Conservation (phyloP, 768 basidiomycete species). For the Pulveroboletus sp. region DNA sequence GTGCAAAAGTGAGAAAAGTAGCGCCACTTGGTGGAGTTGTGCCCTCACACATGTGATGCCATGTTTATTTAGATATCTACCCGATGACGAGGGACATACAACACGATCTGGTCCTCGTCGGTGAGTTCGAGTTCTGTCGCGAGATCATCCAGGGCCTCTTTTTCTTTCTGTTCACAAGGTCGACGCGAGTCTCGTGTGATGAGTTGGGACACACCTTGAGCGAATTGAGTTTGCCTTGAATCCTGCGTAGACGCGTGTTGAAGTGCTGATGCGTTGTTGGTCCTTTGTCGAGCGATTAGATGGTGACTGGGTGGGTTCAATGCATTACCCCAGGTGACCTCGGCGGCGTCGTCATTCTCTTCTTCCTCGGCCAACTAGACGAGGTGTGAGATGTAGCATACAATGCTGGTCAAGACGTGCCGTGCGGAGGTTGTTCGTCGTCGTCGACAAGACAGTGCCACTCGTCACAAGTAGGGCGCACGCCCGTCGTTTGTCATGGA, state of each 20-base stretch:
- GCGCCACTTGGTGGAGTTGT: no score
- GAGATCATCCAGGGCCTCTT: conserved; percentile 91
- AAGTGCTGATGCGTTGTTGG: conserved; percentile 87
- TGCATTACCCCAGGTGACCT: conserved; percentile 91
- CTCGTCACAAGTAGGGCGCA: no score
- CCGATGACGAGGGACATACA: conserved; percentile 46
- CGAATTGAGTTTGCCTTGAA: conserved; percentile 68
- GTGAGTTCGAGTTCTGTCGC: conserved; percentile 84
- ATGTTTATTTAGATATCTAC: conserved; percentile 38
- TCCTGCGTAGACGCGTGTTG: conserved; percentile 75
- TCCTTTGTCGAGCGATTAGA: conserved; percentile 48
- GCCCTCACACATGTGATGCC: no score
- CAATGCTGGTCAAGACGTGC: no score
- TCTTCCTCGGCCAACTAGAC: conserved; percentile 70
- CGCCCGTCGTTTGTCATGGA: no score
- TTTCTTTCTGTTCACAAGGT: conserved; percentile 71
- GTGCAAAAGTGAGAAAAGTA: no score
- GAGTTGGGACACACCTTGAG: conserved; percentile 57
- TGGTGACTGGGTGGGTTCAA: conserved; percentile 4
- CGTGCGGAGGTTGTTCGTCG: no score
- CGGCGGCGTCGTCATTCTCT: conserved; percentile 68
- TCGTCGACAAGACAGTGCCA: no score
- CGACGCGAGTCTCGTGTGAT: neutral
- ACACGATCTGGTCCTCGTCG: conserved; percentile 76
- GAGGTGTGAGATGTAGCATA: neutral